phyloP scores from a whole-genome alignment of 495 filamentous ascomycete genomes.

The Aspergillus haitiensis region DNA sequence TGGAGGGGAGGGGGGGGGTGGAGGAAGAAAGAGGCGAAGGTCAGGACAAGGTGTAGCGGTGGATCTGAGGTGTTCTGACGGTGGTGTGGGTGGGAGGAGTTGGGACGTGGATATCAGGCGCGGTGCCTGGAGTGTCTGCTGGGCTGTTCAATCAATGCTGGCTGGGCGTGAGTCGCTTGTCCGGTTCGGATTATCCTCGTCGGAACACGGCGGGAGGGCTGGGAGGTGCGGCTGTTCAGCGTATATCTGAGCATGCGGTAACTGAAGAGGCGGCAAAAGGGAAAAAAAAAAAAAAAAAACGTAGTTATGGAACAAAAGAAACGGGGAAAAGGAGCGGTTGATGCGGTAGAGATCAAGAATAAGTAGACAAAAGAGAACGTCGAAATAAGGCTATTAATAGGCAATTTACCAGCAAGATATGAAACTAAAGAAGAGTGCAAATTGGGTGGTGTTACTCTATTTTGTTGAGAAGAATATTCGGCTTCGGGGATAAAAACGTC shows the following conservation, averaged over 20 bases:
- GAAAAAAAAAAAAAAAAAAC: constrained; percentile 7
- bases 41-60: constrained; percentile 30
- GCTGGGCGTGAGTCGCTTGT: constrained; percentile 48
- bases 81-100: constrained; percentile 16
- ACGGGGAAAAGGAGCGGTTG: neutral
- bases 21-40: constrained; percentile 29
- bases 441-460: neutral
- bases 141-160: constrained; percentile 30
- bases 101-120: constrained; percentile 30
- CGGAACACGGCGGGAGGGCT: constrained; percentile 38
- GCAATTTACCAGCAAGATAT: neutral
- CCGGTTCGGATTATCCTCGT: constrained; percentile 45
- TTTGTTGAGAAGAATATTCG: neutral
- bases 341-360: neutral
- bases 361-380: neutral
- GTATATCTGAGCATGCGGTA: constrained; percentile 47
- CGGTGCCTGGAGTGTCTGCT: constrained; percentile 29
- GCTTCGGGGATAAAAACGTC: neutral
- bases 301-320: constrained; percentile 5
- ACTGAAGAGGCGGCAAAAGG: constrained; percentile 16
- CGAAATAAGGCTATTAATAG: neutral
- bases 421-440: neutral
- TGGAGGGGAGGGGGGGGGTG: constrained; percentile 35
- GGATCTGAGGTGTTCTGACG: constrained; percentile 27
- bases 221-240: constrained; percentile 40